Percentiles rank a stretch among this genome's conserved stretches.
These are phyloP conservation scores for Saraca asoca DNA, from an alignment of 331 rosid genomes.

Conservation along the genomic window DNA sequence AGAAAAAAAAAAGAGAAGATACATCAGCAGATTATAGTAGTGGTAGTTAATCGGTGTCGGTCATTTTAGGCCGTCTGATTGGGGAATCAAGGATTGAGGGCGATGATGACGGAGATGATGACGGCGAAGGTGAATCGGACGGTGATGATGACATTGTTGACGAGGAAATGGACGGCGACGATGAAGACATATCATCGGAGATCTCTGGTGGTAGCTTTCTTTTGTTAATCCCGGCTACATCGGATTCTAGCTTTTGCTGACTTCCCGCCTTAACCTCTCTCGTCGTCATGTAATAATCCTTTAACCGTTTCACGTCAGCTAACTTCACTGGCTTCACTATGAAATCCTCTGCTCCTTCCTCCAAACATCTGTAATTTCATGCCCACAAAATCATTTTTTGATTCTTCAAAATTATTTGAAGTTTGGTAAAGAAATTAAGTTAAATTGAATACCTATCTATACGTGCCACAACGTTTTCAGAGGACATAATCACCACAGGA, in stretches of 20 bases:
- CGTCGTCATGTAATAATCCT: constrained; percentile 60
- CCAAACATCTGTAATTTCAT: constrained; percentile 63
- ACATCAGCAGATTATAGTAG: not conserved
- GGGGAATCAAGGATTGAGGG: constrained; percentile 67
- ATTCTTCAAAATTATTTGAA: too few species aligned
- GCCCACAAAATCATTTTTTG: too few species aligned
- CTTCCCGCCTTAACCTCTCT: constrained; percentile 48
- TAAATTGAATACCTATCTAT: constrained; percentile 45
- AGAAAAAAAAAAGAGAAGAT: constrained; percentile 3
- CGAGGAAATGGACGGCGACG: constrained; percentile 55
- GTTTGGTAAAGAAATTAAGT: too few species aligned
- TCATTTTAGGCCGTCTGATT: constrained; percentile 78
- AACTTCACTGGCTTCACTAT: constrained; percentile 94
- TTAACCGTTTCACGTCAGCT: constrained; percentile 77
- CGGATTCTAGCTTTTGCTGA: constrained; percentile 12
- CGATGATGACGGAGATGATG: constrained; percentile 57
- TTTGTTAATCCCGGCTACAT: constrained; percentile 50
- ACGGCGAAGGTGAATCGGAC: constrained; percentile 27
- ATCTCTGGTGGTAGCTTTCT: constrained; percentile 55
- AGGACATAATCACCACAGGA: constrained; percentile 87
- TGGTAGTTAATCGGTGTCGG: constrained; percentile 42
- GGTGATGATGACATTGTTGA: constrained; percentile 36
- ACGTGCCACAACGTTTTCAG: constrained; percentile 76
- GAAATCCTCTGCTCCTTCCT: constrained; percentile 98
- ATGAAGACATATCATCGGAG: constrained; percentile 51